phyloP scores from a whole-genome alignment of 164 flowering plant species.

The Hamamelis virginiana region DNA sequence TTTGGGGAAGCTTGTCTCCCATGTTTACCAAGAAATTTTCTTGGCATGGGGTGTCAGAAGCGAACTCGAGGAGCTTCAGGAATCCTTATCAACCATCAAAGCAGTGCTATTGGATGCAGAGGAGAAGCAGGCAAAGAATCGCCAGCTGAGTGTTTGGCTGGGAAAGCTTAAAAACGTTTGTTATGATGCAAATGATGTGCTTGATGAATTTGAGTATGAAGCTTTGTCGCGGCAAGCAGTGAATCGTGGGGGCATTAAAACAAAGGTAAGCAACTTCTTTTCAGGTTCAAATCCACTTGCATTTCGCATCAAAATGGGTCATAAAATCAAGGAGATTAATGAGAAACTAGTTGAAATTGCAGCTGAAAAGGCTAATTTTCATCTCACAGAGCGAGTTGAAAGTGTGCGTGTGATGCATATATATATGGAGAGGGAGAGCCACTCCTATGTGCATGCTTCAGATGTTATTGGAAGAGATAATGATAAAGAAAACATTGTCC shows the following conservation, averaged over 20 bases:
- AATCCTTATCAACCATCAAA: background rate
- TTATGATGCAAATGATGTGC: conserved; percentile 6
- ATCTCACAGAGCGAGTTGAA: background rate
- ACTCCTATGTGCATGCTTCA: background rate
- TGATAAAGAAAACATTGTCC: background rate
- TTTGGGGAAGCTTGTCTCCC: background rate
- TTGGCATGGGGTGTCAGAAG: conserved; percentile 3
- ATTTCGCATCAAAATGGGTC: background rate
- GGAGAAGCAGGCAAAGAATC: conserved; percentile 4
- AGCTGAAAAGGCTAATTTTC: background rate
- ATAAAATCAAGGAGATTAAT: background rate
- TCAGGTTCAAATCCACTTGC: background rate
- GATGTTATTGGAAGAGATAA: background rate
- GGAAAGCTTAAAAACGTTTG: conserved; percentile 1
- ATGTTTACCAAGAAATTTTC: background rate
- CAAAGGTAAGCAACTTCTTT: background rate
- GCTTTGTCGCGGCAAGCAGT: background rate
- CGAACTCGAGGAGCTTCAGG: background rate
- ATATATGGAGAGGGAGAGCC: background rate
- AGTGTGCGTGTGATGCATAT: too few relatives aligned
- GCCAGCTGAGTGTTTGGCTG: conserved; percentile 1
- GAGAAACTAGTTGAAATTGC: conserved; percentile 8
- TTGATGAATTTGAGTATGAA: background rate
- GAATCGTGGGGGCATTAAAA: background rate
- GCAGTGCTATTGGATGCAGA: conserved; percentile 8